Percentiles rank a stretch among this genome's conserved stretches.
These are phyloP conservation scores for Sarocladium kiliense DNA, from an alignment of 2,329 filamentous ascomycete species.

Conservation along the genomic window DNA sequence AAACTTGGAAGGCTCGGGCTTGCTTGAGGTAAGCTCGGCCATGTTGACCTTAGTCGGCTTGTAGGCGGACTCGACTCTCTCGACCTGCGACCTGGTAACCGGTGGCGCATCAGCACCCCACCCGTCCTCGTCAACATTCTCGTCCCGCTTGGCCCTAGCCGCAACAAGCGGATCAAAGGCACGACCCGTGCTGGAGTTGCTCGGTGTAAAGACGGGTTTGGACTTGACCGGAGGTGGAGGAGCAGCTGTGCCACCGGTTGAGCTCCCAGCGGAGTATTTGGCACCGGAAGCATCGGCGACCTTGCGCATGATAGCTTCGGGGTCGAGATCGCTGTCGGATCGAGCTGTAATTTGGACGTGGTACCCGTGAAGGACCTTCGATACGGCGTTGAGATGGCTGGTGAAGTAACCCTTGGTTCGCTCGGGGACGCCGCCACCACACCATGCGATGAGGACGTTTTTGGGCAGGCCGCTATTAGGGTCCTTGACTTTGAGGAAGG, in stretches of 20 bases:
- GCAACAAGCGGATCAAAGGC: slow-evolving; percentile 63
- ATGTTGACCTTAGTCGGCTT: slow-evolving; percentile 95
- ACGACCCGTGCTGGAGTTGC: slow-evolving; percentile 41
- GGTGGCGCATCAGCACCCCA: slow-evolving; percentile 95
- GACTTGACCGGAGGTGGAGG: slow-evolving; percentile 69
- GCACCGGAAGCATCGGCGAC: slow-evolving; percentile 90
- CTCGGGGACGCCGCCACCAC: slow-evolving; percentile 96
- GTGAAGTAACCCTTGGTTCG: slow-evolving; percentile 98
- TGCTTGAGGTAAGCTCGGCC: slow-evolving; percentile 72
- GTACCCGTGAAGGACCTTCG: slow-evolving; percentile 92
- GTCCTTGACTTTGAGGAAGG: slow-evolving; percentile 94
- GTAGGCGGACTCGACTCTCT: slow-evolving; percentile 91
- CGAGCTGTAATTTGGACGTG: slow-evolving; percentile 96
- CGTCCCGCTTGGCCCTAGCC: slow-evolving; percentile 55
- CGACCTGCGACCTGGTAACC: slow-evolving; percentile 76
- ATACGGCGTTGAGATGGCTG: slow-evolving; percentile 82
- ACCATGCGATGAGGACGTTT: slow-evolving; percentile 91
- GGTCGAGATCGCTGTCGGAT: slow-evolving; percentile 81
- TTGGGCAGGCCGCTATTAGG: slow-evolving; percentile 87
- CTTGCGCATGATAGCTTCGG: slow-evolving; percentile 85
- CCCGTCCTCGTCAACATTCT: slow-evolving; percentile 72
- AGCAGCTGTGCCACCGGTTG: slow-evolving; percentile 45
- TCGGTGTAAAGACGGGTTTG: slow-evolving; percentile 90
- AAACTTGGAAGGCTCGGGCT: slow-evolving; percentile 60
- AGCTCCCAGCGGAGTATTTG: slow-evolving; percentile 76